These are phyloP conservation scores for Cladosporium halotolerans DNA, from an alignment of 2,329 filamentous ascomycete species.

Conservation along the genomic window DNA sequence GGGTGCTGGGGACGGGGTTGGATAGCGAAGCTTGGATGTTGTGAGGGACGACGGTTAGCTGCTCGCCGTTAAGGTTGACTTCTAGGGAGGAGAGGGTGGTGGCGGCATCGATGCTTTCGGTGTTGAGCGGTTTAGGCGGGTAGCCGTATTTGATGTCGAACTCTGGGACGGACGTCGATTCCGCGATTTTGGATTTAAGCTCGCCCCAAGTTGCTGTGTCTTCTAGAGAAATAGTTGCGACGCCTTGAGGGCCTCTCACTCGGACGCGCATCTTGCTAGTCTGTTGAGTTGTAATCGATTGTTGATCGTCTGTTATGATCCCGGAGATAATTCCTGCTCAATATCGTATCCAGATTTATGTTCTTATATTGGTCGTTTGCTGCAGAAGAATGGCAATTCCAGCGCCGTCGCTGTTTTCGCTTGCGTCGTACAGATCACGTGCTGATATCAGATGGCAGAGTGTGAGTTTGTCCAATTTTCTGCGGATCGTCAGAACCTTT, in stretches of 20 bases:
- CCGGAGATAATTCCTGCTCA: too few species aligned
- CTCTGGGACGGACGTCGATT: constrained; percentile 56
- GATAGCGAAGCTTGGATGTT: constrained; percentile 33
- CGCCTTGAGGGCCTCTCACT: constrained; percentile 67
- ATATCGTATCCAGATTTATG: too few species aligned
- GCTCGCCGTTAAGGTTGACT: constrained; percentile 60
- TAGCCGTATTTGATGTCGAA: constrained; percentile 82
- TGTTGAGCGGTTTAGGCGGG: constrained; percentile 64
- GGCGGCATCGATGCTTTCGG: constrained; percentile 46
- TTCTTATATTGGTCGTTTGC: too few species aligned
- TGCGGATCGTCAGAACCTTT: too few species aligned
- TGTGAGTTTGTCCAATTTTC: too few species aligned
- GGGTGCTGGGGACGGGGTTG: constrained; percentile 24
- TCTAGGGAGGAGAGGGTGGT: constrained; percentile 51
- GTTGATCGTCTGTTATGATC: too few species aligned
- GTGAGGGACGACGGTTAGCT: constrained; percentile 56
- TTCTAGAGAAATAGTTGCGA: constrained; percentile 61
- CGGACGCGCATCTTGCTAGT: constrained; percentile 59
- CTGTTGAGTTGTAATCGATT: too few species aligned
- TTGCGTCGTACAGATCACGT: too few species aligned
- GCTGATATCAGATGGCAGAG: too few species aligned
- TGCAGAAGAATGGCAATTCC: too few species aligned
- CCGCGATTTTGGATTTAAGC: constrained; percentile 55
- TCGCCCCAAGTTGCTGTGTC: constrained; percentile 61
- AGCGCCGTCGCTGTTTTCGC: too few species aligned